Conservation (phyloP, 2,329 filamentous ascomycete genomes). For the Trichocomaceae sp. region DNA sequence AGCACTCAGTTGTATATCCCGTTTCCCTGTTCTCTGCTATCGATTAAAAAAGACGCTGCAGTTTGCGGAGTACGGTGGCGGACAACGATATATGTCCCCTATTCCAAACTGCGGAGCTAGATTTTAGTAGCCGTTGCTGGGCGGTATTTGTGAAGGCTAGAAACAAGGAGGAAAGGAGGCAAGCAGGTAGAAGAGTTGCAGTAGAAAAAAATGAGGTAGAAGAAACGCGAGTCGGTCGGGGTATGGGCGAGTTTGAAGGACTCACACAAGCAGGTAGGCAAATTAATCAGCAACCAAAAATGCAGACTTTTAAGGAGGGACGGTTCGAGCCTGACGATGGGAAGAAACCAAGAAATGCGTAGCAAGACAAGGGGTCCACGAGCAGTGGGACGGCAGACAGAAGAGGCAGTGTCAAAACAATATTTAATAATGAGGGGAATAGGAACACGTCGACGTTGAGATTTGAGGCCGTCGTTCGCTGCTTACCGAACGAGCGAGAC, state of each 20-base stretch:
- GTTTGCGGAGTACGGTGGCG: not conserved
- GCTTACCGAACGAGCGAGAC: not conserved
- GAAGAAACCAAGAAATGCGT: not conserved
- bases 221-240: not conserved
- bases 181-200: not conserved
- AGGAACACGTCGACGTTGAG: constrained; percentile 8
- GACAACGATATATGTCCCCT: constrained; percentile 1
- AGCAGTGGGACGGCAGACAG: no score
- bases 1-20: not conserved
- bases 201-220: not conserved
- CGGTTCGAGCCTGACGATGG: constrained; percentile 3
- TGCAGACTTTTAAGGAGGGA: constrained; percentile 20
- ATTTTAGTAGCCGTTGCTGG: not conserved
- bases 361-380: no score
- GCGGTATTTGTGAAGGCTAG: not conserved
- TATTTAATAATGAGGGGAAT: constrained; percentile 6
- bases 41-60: not conserved
- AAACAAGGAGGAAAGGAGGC: not conserved
- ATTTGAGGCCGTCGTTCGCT: constrained; percentile 12
- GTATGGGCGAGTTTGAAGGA: not conserved
- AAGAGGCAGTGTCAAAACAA: not conserved
- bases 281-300: constrained; percentile 17
- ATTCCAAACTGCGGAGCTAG: not conserved
- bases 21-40: not conserved
- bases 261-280: constrained; percentile 14